Base-by-base conservation (phyloP, 2,329 filamentous ascomycete genomes). In the Hypoxylon sp. region DNA sequence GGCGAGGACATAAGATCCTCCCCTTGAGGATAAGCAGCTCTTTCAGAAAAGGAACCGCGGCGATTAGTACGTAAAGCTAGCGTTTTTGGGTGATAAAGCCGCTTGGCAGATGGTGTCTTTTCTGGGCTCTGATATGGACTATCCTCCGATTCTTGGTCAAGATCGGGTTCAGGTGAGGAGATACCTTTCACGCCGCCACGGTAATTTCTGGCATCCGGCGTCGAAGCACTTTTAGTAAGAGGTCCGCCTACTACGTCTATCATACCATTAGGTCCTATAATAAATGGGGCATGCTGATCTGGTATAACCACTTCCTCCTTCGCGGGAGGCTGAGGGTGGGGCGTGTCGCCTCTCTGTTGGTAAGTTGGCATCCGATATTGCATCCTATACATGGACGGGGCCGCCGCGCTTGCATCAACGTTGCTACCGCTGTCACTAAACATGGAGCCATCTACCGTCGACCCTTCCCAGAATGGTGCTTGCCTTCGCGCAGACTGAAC, bases 401-500 rank as follows among this genome's bases (percentile, higher is more conserved):
- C 64, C 7, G 65, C 65, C 30, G 70, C 59, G 56, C 71, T 75
- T 49, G 74, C 64, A 46, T 76, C 76, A 68, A 68, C 63, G 63
- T 76, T 78, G 69, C 76, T 78, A 73, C 73, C 72, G 59, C 74
- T 74, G 50, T 79, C 77, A 65, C 76, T 78, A 67, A 78, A 77
- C 60, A 74, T 63, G 49, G 76, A 78, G 25, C 75, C 76, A 61
- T 78, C 77, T 65, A 75, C 72, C 10, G 77, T 79, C 14, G 77
- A 79, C 36, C 73, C 75, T 23, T 79, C 77, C 77, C 77, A 79
- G 50, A 79, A 79, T 17, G 75, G 74, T 46, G 64, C 64, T 53
- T 67, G 69, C 32, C 67, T 71, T 59, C 70, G 68, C n/a, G 60
- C 51, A 30, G 70, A 65, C 45, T 73, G 73, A 36, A 72, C 45